Conservation (phyloP, 371 early-diverging fungal genomes). For the Umbelopsis sp. region DNA sequence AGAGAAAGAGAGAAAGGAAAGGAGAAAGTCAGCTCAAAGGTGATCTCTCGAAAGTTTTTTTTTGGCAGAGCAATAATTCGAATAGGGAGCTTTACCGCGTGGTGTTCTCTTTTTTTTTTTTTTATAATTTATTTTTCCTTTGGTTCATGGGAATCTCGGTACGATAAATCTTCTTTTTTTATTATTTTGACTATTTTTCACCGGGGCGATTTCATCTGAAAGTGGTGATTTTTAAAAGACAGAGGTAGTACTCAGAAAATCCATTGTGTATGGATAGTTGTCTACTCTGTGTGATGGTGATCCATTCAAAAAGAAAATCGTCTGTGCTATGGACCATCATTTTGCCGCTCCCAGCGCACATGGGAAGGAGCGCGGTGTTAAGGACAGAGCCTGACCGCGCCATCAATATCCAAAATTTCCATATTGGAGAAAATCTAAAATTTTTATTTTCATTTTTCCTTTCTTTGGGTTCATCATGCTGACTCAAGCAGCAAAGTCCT, state of each 20-base stretch:
- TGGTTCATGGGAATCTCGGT: conserved; percentile 14
- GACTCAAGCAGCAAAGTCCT: conserved; percentile 12
- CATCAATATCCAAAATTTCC: conserved; percentile 16
- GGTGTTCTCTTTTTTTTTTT: conserved; percentile 6
- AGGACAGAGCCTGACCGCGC: neutral
- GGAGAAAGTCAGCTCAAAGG: neutral
- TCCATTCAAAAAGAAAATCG: neutral
- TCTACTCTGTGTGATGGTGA: conserved; percentile 17
- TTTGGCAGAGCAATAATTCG: conserved; percentile 2
- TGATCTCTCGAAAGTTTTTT: neutral
- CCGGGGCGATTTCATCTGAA: too few species aligned
- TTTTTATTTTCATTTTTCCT: neutral
- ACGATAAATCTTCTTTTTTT: conserved; percentile 5
- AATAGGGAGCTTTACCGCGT: conserved; percentile 18
- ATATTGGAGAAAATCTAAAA: conserved; percentile 1
- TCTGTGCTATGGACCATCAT: conserved; percentile 6
- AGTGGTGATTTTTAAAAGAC: too few species aligned
- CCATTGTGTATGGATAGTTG: too few species aligned
- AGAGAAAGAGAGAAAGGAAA: conserved; percentile 20
- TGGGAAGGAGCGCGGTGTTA: conserved; percentile 13
- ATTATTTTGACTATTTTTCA: too few species aligned
- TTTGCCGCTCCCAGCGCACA: neutral
- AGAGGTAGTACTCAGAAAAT: too few species aligned
- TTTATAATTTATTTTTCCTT: neutral
- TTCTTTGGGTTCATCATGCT: conserved; percentile 13